Base-by-base conservation (phyloP, 2,329 filamentous ascomycete species). In the Alternaria dauci region DNA sequence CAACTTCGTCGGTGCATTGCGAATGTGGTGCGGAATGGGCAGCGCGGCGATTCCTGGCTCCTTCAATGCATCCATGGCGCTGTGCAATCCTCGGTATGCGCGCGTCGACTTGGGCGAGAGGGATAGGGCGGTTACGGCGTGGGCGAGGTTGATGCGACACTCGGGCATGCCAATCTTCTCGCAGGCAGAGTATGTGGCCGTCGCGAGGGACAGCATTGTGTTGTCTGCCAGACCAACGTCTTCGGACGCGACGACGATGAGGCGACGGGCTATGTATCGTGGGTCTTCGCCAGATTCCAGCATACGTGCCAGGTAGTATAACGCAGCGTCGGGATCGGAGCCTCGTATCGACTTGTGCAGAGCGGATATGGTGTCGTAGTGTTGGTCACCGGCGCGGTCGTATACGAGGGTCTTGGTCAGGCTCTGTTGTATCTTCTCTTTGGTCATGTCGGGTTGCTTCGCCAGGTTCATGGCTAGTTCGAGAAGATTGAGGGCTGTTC, bases 271-370 rank as follows among this genome's bases (percentile, higher is more conserved):
- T 56, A 99, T 89, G 78, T 94, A 98, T 1, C 97, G 84, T 0
- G 94, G 92, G 71, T 98, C 95, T 79, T 98, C 94, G 60, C 94
- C 94, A 0, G 92, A 95, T 72, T 96, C 91, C 5, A 99, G 87
- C 95, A 99, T 99, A 36, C 95, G 90, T 0, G 92, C 92, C 2
- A 99, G 87, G 77, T 98, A 99, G 81, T 98, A 99, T 1, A 99
- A 85, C 0, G 94, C 87, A 0, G 94, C 95, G 77, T 98, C 91
- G 0, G 94, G 79, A 72, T 97, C 90, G 56, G 88, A 91, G 41
- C 95, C 95, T 46, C 95, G 91, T 9, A 98, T 89, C 2, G 93
- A 93, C 74, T 99, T 99, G 85, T 98, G 95, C 71, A 98, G 95
- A 30, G 95, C 95, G 1, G 92, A 96, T 72, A 99, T 98, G 54